Percentiles rank a stretch among this genome's conserved stretches.
Evolutionary conservation across 2,329 filamentous ascomycete species (phyloP).

Genomic region (Penicillium vulpinum): DNA sequence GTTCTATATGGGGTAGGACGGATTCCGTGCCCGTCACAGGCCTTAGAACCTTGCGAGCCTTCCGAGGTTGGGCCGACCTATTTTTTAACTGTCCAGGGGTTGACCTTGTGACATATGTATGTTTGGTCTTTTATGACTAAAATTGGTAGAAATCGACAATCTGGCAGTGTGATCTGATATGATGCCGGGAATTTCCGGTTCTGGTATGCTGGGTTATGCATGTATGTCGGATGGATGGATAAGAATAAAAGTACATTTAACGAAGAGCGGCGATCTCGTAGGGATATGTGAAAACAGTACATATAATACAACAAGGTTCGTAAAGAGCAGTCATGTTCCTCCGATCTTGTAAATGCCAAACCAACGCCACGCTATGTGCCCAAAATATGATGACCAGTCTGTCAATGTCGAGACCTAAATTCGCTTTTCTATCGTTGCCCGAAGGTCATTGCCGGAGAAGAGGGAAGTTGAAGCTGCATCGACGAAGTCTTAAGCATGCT

Average conservation of each 20-base stretch:
- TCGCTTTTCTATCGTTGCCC: conserved; percentile 5
- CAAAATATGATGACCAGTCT: conserved; percentile 26
- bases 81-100: background rate
- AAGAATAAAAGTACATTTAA: conserved; percentile 27
- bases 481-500: conserved; percentile 47
- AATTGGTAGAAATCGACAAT: conserved; percentile 11
- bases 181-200: background rate
- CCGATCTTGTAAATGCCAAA: conserved; percentile 30
- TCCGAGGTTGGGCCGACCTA: background rate
- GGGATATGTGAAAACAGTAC: conserved; percentile 54
- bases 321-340: conserved; percentile 21
- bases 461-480: background rate
- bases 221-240: background rate
- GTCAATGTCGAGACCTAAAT: conserved; percentile 21
- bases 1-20: background rate
- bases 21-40: background rate
- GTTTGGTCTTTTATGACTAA: background rate
- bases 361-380: conserved; percentile 46
- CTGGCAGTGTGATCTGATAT: background rate
- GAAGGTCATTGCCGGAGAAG: background rate
- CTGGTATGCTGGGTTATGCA: background rate
- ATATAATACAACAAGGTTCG: conserved; percentile 63
- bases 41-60: background rate
- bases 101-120: background rate
- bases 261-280: conserved; percentile 67